Conservation (phyloP, 495 filamentous ascomycete species). For the Collariella sp. region DNA sequence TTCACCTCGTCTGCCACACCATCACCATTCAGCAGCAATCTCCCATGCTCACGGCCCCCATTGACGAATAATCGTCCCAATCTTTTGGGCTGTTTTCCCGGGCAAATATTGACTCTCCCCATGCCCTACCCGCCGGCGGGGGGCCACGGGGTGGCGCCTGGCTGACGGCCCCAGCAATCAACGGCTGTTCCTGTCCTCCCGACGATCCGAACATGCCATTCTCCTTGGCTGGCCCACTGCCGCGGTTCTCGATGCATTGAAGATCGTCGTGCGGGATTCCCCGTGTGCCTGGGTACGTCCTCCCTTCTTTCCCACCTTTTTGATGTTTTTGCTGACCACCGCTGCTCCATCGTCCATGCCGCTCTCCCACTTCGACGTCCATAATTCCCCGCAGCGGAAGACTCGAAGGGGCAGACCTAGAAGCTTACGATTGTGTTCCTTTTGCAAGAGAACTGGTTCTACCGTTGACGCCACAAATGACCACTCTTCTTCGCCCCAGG, state of each 20-base stretch:
- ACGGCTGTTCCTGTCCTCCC: background rate
- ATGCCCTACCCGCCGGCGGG: background rate
- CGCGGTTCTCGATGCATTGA: background rate
- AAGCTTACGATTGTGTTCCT: too few relatives aligned
- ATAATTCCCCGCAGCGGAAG: background rate
- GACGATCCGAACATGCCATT: background rate
- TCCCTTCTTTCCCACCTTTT: background rate
- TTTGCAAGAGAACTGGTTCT: too few relatives aligned
- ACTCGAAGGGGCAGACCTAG: background rate
- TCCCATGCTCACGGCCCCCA: background rate
- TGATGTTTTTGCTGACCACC: background rate
- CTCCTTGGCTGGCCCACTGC: background rate
- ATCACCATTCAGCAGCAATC: background rate
- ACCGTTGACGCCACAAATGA: too few relatives aligned
- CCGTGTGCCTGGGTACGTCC: conserved; percentile 1
- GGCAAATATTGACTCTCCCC: background rate
- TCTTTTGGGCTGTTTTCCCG: background rate
- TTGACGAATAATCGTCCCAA: background rate
- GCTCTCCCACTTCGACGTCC: too few relatives aligned
- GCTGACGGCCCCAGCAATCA: background rate
- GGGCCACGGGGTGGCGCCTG: conserved; percentile 6
- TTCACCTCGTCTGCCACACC: background rate
- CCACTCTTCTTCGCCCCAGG: too few relatives aligned
- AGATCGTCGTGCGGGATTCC: background rate
- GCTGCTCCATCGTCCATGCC: background rate